Conservation (phyloP, 345 rosid species). For the Streptanthus diversifolius region DNA sequence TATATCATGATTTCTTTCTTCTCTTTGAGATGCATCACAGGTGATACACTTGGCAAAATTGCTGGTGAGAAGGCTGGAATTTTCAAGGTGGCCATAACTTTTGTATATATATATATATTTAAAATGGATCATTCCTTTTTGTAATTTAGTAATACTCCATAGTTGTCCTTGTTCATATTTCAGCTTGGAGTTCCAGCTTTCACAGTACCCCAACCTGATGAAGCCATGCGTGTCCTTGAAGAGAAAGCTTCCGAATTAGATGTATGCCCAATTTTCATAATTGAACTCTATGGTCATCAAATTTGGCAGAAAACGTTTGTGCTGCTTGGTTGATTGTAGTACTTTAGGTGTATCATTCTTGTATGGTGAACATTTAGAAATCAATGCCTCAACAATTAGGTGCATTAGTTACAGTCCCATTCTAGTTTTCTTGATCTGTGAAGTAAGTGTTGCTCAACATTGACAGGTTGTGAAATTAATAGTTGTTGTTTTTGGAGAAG, state of each 20-base stretch:
- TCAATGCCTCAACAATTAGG: neutral
- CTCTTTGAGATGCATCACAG: constrained; percentile 45
- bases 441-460: neutral
- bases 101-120: neutral
- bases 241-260: constrained; percentile 64
- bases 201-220: constrained; percentile 93
- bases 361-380: neutral
- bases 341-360: neutral
- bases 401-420: neutral
- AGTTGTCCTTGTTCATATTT: constrained; percentile 20
- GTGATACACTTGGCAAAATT: constrained; percentile 88
- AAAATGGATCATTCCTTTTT: neutral
- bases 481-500: neutral
- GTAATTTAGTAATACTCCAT: neutral
- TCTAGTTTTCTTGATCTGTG: constrained; percentile 7
- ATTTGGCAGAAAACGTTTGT: neutral
- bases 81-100: constrained; percentile 62
- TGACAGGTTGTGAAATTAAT: neutral
- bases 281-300: neutral
- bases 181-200: constrained; percentile 83
- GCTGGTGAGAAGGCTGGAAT: constrained; percentile 99
- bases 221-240: constrained; percentile 92
- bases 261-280: constrained; percentile 46
- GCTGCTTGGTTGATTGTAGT: constrained; percentile 7
- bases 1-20: constrained; percentile 14